Percentiles rank a stretch among this genome's conserved stretches.
Conservation (phyloP, 805 yeast species). For the Schwanniomyces sp. region DNA sequence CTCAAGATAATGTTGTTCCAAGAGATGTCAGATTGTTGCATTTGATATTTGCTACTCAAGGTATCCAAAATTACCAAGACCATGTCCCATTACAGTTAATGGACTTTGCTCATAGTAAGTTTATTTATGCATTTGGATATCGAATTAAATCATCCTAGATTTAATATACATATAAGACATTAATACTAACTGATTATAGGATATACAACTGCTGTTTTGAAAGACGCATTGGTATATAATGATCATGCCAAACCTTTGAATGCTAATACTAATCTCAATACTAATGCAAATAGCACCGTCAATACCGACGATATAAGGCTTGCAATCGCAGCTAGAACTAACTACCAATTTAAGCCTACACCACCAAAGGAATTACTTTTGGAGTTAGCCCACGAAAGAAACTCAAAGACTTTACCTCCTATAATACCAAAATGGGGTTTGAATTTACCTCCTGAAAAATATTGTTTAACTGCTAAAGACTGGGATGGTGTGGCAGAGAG, state of each 20-base stretch:
- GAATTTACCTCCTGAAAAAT: conserved; percentile 95
- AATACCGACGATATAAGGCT: conserved; percentile 88
- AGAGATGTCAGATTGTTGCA: conserved; percentile 90
- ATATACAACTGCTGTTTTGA: conserved; percentile 81
- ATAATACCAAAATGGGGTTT: conserved; percentile 91
- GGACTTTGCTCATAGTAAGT: conserved; percentile 86
- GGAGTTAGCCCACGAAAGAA: conserved; percentile 90
- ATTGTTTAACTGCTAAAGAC: conserved; percentile 82
- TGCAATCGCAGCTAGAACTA: conserved; percentile 93
- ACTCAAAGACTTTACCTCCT: conserved; percentile 85
- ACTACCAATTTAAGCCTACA: conserved; percentile 90
- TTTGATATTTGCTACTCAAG: conserved; percentile 88
- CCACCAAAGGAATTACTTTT: conserved; percentile 90
- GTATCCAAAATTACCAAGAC: conserved; percentile 88
- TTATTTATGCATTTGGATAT: neutral
- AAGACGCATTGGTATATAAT: conserved; percentile 85
- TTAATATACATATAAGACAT: neutral
- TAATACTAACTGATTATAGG: conserved; percentile 24
- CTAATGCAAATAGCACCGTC: conserved; percentile 51
- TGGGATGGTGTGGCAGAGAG: conserved; percentile 49
- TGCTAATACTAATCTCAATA: conserved; percentile 22
- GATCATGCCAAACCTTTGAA: conserved; percentile 66
- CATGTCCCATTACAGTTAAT: conserved; percentile 93
- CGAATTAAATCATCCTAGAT: neutral
- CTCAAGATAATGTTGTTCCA: conserved; percentile 49